These are phyloP conservation scores for Phytophthora pini DNA, from an alignment of 352 stramenopile genomes.

Conservation along the genomic window DNA sequence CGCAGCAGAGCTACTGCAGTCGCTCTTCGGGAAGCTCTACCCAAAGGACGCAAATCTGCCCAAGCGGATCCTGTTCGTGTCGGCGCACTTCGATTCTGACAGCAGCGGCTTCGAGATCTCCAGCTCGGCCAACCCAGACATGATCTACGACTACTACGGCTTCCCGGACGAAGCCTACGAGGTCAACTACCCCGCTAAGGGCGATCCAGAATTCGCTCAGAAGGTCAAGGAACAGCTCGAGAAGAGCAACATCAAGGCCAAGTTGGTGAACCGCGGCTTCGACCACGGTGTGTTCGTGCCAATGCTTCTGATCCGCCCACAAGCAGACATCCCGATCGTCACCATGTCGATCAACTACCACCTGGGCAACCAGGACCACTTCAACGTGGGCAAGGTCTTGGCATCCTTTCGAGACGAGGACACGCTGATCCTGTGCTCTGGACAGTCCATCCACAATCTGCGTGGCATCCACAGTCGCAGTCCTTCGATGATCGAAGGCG, in stretches of 20 bases:
- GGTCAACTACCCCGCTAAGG: constrained; percentile 77
- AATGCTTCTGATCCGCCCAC: constrained; percentile 72
- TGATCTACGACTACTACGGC: constrained; percentile 92
- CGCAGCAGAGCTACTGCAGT: constrained; percentile 14
- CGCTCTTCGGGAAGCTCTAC: constrained; percentile 44
- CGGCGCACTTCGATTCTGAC: constrained; percentile 82
- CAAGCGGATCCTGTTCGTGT: constrained; percentile 82
- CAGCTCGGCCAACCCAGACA: constrained; percentile 46
- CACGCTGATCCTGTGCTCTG: constrained; percentile 75
- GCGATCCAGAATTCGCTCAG: constrained; percentile 66
- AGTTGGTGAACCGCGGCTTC: constrained; percentile 67
- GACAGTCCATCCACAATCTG: constrained; percentile 49
- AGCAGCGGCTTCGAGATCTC: constrained; percentile 50
- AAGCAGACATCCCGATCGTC: constrained; percentile 89
- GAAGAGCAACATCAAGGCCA: constrained; percentile 46
- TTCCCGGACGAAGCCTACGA: constrained; percentile 90
- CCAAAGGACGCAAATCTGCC: constrained; percentile 42
- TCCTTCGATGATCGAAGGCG: constrained; percentile 23
- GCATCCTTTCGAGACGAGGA: constrained; percentile 60
- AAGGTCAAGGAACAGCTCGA: constrained; percentile 67
- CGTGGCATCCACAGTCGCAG: constrained; percentile 22
- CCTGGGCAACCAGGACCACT: constrained; percentile 45
- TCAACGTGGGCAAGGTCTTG: constrained; percentile 62
- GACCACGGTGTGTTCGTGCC: constrained; percentile 94
- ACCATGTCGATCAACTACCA: constrained; percentile 68